These are phyloP conservation scores for Trichoderma reesei DNA, from an alignment of 495 filamentous ascomycete species.

Conservation along the genomic window DNA sequence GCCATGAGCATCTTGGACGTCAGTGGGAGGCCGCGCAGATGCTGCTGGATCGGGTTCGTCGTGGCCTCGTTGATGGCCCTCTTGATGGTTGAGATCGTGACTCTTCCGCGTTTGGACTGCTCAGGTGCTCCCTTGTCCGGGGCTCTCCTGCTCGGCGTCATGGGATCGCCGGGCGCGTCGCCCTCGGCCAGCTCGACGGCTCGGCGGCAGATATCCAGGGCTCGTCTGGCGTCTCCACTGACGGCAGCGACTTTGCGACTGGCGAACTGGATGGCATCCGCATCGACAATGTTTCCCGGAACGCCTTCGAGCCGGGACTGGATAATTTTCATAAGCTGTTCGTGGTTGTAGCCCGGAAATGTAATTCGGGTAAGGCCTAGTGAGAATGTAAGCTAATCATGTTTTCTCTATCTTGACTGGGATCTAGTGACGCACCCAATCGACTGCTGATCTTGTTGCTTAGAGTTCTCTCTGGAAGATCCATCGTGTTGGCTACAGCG, in stretches of 20 bases:
- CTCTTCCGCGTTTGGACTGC: slow-evolving; percentile 23
- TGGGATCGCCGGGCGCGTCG: slow-evolving; percentile 32
- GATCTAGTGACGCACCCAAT: slow-evolving; percentile 39
- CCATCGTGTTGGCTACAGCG: slow-evolving; percentile 98
- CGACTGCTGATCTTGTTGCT: slow-evolving; percentile 97
- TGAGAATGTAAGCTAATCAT: neutral
- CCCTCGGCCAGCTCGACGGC: slow-evolving; percentile 94
- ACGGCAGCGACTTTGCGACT: slow-evolving; percentile 94
- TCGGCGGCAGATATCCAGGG: slow-evolving; percentile 88
- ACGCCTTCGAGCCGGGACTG: slow-evolving; percentile 79
- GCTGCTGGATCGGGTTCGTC: slow-evolving; percentile 80
- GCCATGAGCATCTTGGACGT: slow-evolving; percentile 76
- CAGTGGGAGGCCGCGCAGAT: slow-evolving; percentile 70
- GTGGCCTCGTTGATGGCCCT: slow-evolving; percentile 95
- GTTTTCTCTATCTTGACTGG: neutral
- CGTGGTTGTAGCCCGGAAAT: slow-evolving; percentile 94
- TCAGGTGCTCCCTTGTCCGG: slow-evolving; percentile 14
- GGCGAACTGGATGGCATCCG: slow-evolving; percentile 94
- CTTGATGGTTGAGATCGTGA: slow-evolving; percentile 52
- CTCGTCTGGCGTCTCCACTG: slow-evolving; percentile 83
- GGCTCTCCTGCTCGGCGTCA: slow-evolving; percentile 30
- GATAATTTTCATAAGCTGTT: slow-evolving; percentile 96
- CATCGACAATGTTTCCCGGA: slow-evolving; percentile 78
- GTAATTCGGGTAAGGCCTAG: slow-evolving; percentile 75
- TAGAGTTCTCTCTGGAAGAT: slow-evolving; percentile 89